These are phyloP conservation scores for Austroboletus festivus DNA, from an alignment of 768 basidiomycete genomes.

Conservation along the genomic window DNA sequence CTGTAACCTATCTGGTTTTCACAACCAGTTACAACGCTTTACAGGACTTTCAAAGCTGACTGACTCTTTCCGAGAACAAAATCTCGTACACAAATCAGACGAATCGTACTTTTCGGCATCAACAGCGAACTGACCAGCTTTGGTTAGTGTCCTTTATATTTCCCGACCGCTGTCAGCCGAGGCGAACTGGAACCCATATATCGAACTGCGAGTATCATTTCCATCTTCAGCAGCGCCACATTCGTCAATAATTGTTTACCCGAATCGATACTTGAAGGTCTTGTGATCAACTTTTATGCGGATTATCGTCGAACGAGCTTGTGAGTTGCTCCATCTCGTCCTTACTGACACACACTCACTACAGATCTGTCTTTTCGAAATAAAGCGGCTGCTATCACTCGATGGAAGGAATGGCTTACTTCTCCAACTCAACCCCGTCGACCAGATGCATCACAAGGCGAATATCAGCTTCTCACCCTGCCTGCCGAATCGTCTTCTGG, in stretches of 20 bases:
- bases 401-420: constrained; percentile 19
- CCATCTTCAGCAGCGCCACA: not conserved
- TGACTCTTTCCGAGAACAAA: not conserved
- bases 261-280: not conserved
- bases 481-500: constrained; percentile 3
- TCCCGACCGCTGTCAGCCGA: no score
- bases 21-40: no score
- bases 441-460: constrained; percentile 14
- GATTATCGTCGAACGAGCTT: not conserved
- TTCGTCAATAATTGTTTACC: not conserved
- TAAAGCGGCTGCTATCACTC: constrained; percentile 7
- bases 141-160: not conserved
- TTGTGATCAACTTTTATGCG: constrained; percentile 10
- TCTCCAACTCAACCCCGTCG: not conserved
- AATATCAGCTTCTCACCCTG: constrained; percentile 22
- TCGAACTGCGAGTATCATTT: not conserved
- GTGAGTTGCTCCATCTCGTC: constrained; percentile 6
- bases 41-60: no score
- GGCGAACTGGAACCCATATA: no score
- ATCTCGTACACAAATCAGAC: no score
- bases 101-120: not conserved
- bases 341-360: not conserved
- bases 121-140: not conserved
- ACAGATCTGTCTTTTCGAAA: not conserved
- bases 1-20: no score